phyloP scores from a whole-genome alignment of 768 basidiomycete genomes.

The Lactarius hengduanensis region DNA sequence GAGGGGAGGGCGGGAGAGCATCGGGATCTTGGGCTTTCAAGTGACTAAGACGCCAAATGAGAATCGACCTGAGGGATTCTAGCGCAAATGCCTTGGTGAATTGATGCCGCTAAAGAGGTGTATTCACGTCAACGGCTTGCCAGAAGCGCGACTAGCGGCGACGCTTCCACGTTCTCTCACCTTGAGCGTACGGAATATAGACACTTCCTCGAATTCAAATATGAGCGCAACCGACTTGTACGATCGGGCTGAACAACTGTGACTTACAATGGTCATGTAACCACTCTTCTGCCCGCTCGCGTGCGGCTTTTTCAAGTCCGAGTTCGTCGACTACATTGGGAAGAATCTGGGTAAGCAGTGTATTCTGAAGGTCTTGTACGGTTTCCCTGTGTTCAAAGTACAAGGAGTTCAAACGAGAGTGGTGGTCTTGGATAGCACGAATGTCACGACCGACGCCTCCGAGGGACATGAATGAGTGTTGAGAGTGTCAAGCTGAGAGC shows the following conservation, averaged over 20 bases:
- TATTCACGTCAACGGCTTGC: slow-evolving; percentile 9
- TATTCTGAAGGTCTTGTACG: slow-evolving; percentile 48
- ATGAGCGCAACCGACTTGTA: background rate
- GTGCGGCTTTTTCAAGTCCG: slow-evolving; percentile 45
- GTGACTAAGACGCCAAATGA: slow-evolving; percentile 52
- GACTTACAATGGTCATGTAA: slow-evolving; percentile 62
- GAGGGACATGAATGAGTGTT: background rate
- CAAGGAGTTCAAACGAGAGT: slow-evolving; percentile 47
- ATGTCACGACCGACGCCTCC: background rate
- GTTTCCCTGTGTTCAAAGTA: slow-evolving; percentile 51
- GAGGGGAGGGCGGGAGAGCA: slow-evolving; percentile 27
- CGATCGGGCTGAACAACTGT: background rate
- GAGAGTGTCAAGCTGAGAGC: background rate
- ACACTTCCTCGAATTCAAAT: slow-evolving; percentile 27
- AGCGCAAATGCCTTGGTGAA: slow-evolving; percentile 62
- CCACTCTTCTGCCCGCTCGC: slow-evolving; percentile 59
- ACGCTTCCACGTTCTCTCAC: slow-evolving; percentile 35
- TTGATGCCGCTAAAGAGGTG: slow-evolving; percentile 54
- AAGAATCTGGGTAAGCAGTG: slow-evolving; percentile 55
- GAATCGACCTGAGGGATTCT: slow-evolving; percentile 53
- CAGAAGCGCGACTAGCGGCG: background rate
- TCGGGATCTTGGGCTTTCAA: slow-evolving; percentile 20
- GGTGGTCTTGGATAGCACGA: slow-evolving; percentile 33
- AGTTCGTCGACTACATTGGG: slow-evolving; percentile 62
- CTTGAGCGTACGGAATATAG: slow-evolving; percentile 46